Conservation (phyloP, 164 flowering plant species). For the Vitis labrusca region DNA sequence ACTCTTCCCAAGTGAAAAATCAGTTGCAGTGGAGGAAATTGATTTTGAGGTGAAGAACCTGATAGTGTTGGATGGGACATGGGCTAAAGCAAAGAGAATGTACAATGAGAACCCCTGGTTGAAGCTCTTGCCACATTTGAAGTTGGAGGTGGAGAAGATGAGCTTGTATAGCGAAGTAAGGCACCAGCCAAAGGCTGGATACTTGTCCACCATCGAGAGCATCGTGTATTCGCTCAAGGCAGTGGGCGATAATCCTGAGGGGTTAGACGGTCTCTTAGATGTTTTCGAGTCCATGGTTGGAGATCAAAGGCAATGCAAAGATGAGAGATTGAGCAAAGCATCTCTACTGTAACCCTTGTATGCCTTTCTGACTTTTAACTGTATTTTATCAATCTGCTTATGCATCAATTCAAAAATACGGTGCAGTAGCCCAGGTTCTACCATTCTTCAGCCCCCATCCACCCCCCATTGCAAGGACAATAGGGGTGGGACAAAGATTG, state of each 20-base stretch:
- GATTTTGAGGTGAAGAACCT: conserved; percentile 66
- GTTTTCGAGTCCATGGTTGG: conserved; percentile 82
- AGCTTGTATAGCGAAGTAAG: conserved; percentile 84
- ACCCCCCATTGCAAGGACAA: no score
- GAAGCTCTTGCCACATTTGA: conserved; percentile 78
- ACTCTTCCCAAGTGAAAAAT: conserved; percentile 58
- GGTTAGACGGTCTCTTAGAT: conserved; percentile 62
- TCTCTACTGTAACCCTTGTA: conserved; percentile 6
- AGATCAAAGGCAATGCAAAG: conserved; percentile 77
- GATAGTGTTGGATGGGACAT: conserved; percentile 94
- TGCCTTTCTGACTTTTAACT: background rate
- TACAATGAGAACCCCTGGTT: conserved; percentile 90
- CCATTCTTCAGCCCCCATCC: no score
- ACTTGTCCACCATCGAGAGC: conserved; percentile 88
- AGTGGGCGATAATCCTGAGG: conserved; percentile 54
- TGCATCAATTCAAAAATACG: no score
- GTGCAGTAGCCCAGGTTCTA: no score
- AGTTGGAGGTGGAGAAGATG: conserved; percentile 48
- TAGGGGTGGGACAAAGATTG: no score
- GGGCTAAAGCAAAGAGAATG: conserved; percentile 81
- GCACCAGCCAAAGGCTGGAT: conserved; percentile 71
- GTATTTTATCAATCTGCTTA: no score
- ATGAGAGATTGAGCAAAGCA: conserved; percentile 49
- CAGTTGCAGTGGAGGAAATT: conserved; percentile 38
- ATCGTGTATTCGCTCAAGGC: conserved; percentile 70